Evolutionary conservation across 108 stramenopile species (phyloP), one percentile per base, ranked within the genome.

Genomic region (Fragilaria radians): DNA sequence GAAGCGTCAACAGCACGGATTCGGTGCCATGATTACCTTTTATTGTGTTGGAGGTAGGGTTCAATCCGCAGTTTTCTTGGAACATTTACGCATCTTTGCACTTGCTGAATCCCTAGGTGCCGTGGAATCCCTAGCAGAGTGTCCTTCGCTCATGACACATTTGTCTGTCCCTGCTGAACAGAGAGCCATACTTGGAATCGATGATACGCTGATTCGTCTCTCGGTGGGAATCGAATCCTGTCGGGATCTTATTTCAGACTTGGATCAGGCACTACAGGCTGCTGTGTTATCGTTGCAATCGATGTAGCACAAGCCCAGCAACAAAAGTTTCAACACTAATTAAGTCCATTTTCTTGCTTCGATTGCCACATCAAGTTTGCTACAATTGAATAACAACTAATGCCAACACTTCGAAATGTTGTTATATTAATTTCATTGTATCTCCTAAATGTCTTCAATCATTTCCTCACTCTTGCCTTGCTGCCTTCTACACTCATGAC

Each of bases 21-120:
- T 70, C 65, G 85, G 95, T 28, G 88, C 85, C 30, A 93, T 96
- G 87, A 75, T 96, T 24, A 82, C 93, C 32, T 93, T 96, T 60
- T 89, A 85, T 61, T 78, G 89, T 47, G 67, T 80, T 61, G 88
- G 89, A 17, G 89, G 78, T 22, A 62, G 71, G 25, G 78, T 65
- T 22, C 70, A 87, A 45, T 72, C 80, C 23, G 71, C 68, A 1
- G 65, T 69, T 19, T 46, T 83, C 17, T 61, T 87, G 19, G 42
- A 76, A 65, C 76, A 83, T 59, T 71, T 84, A 52, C 59, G 29
- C 33, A 48, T 32, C 19, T 54, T 27, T 71, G 71, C 70, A 46
- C 65, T 32, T 54, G 86, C 86, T 19, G 86, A 79, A 34, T 64
- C 61, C 30, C 73, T 88, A 30, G 86, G 86, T 32, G 80, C 74